These are phyloP conservation scores for Quercus aquifolioides DNA, from an alignment of 306 rosid species.

Conservation along the genomic window DNA sequence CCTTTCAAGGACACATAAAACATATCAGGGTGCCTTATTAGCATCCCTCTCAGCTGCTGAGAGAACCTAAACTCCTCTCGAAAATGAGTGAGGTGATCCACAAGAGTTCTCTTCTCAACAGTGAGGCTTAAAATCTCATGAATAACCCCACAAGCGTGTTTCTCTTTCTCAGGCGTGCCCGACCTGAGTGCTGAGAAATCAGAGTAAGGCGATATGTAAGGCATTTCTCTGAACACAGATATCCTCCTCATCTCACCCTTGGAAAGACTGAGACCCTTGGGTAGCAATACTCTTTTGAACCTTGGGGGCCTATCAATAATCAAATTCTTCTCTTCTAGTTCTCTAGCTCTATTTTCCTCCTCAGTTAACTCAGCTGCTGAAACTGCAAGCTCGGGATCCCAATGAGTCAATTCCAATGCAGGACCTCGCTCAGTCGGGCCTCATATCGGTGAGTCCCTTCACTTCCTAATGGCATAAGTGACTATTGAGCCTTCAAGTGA, in stretches of 20 bases:
- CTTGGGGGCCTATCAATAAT: constrained; percentile 74
- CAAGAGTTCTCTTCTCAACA: constrained; percentile 72
- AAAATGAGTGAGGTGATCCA: constrained; percentile 87
- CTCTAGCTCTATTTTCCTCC: constrained; percentile 64
- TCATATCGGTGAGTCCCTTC: no score
- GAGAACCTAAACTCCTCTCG: constrained; percentile 91
- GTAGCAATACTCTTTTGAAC: constrained; percentile 71
- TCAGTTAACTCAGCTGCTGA: constrained; percentile 77
- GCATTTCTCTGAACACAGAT: constrained; percentile 69
- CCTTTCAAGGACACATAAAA: constrained; percentile 88
- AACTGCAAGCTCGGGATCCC: constrained; percentile 95
- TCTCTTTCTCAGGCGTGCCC: constrained; percentile 71
- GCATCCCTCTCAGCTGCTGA: constrained; percentile 83
- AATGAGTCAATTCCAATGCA: constrained; percentile 76
- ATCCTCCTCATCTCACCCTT: constrained; percentile 78
- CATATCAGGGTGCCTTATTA: constrained; percentile 91
- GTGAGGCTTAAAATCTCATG: constrained; percentile 92
- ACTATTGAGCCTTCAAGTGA: no score
- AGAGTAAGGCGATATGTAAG: constrained; percentile 75
- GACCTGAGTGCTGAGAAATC: constrained; percentile 66
- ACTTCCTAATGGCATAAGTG: no score
- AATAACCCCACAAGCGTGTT: constrained; percentile 81
- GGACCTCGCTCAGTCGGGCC: constrained; percentile 74
- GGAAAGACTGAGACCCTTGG: constrained; percentile 78
- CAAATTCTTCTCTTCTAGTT: constrained; percentile 63